Base-by-base conservation (phyloP, 805 yeast genomes). In the Kodamaea nitidulidarum region DNA sequence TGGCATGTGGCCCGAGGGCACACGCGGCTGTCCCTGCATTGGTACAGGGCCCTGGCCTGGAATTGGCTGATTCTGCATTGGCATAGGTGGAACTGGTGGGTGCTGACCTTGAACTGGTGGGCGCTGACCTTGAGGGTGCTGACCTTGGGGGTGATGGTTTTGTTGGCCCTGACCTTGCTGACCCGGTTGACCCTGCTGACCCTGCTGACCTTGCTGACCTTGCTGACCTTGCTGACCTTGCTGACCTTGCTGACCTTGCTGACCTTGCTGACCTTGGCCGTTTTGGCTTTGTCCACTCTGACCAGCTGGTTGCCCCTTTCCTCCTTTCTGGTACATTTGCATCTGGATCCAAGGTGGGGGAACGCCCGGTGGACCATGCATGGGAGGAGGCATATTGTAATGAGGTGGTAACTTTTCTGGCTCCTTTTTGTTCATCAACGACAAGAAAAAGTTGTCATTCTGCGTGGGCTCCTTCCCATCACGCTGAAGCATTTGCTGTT, bases 401-500 rank as follows among this genome's bases (percentile, higher is more conserved):
- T 16, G n/a, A n/a, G n/a, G 35, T 10, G 17, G 17, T 39, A 25
- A 4, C 21, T 14, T 24, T n/a, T 20, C 22, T 6, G 22, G 22
- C 22, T 55, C 51, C 9, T 58, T 52, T 43, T 69, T 71, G 29
- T 65, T 61, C 45, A 75, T 52, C 39, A 75, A 55, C 4, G 78
- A 67, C 58, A 69, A 62, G 49, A 75, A 51, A 44, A 75, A 75
- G 34, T 36, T 38, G 27, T 39, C 36, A 35, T 41, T 27, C 21
- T 32, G 41, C 22, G 22, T 34, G 4, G 42, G 38, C 12, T 16
- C 32, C 12, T 28, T 29, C 18, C 32, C 32, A 7, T 30, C 32
- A 8, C 40, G 47, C 22, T 45, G 56, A 12, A 36, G 45, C n/a
- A 25, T 33, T 25, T 32, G 47, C 15, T 38, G 52, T 20, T 30